A percentile compares a stretch with the other conserved stretches of the same genome.
Conservation (phyloP, 441 rosid genomes). For the Bruguiera hainesii region DNA sequence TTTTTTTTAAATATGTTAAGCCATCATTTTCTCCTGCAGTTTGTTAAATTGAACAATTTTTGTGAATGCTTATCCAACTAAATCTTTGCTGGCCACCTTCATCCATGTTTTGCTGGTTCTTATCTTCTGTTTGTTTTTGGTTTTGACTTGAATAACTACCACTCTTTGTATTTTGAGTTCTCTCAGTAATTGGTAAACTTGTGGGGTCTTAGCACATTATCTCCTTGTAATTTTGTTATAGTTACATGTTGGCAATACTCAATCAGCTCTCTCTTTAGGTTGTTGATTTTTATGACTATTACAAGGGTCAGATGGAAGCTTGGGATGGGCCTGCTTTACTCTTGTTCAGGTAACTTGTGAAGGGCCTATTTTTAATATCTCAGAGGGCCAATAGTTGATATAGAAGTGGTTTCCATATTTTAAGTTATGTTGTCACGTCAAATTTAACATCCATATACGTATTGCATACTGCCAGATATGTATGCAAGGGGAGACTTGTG, state of each 20-base stretch:
- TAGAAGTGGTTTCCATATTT: not conserved
- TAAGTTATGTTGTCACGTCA: not conserved
- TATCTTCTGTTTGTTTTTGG: not conserved
- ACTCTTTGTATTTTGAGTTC: not conserved
- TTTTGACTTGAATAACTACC: not conserved
- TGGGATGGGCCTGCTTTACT: constrained; percentile 99
- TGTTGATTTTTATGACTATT: constrained; percentile 90
- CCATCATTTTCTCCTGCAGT: not conserved
- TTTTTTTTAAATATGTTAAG: not conserved
- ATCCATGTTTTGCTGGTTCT: not conserved
- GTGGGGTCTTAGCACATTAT: not conserved
- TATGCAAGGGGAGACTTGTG: no score
- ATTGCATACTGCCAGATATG: no score
- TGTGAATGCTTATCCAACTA: constrained; percentile 3
- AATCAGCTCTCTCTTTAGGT: constrained; percentile 43
- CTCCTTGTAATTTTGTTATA: constrained; percentile 9
- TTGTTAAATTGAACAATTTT: not conserved
- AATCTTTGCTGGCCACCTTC: not conserved
- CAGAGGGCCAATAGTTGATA: not conserved
- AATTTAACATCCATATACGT: not conserved
- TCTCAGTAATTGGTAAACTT: no score
- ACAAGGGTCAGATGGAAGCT: constrained; percentile 99
- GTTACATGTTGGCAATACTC: constrained; percentile 13
- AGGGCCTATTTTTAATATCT: constrained; percentile 4
- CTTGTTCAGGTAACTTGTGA: constrained; percentile 72